Conservation (phyloP, 768 basidiomycete genomes). For the Steccherinum ochraceum region DNA sequence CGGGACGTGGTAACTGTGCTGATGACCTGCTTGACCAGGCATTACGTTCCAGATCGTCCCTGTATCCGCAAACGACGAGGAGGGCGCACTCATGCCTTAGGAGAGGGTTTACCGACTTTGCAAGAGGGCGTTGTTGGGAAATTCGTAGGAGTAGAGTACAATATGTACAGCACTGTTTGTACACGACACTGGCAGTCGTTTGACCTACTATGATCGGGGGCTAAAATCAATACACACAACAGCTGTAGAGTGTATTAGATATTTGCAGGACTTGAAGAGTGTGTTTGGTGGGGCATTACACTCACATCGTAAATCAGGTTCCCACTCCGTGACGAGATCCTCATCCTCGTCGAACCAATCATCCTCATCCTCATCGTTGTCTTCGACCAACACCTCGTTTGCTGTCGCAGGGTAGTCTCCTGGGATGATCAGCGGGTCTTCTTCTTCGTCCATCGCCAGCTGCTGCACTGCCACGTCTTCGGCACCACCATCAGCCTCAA, state of each 20-base stretch:
- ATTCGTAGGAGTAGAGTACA: too few relatives aligned
- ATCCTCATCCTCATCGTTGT: not conserved
- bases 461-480: too few relatives aligned
- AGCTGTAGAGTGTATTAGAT: not conserved
- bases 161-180: too few relatives aligned
- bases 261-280: not conserved
- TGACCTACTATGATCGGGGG: too few relatives aligned
- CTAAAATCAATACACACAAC: not conserved
- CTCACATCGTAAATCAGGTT: not conserved
- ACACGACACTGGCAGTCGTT: too few relatives aligned
- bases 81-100: too few relatives aligned
- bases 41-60: constrained; percentile 9
- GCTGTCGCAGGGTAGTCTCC: too few relatives aligned
- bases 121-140: too few relatives aligned
- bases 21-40: not conserved
- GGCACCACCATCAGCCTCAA: too few relatives aligned
- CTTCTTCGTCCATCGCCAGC: too few relatives aligned
- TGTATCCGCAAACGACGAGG: constrained; percentile 4
- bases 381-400: not conserved
- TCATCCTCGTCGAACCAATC: not conserved
- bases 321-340: not conserved
- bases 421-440: too few relatives aligned
- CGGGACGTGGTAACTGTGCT: not conserved
- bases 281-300: not conserved
- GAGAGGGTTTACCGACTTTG: not conserved